Base-by-base conservation (phyloP, 176 grass and related monocot genomes). In the Pontederia crassipes region DNA sequence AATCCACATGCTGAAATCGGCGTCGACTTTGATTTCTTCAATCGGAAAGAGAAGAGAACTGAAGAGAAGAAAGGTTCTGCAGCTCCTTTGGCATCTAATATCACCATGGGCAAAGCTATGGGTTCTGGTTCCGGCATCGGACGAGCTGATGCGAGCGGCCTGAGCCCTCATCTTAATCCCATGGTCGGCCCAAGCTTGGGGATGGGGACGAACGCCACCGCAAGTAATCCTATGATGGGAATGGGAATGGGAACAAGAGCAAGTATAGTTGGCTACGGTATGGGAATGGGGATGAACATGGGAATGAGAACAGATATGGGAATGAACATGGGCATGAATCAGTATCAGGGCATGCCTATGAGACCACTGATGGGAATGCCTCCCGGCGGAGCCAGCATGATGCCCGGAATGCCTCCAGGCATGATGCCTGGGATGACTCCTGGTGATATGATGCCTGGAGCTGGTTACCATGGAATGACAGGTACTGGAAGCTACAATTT, bases 51-150 rank as follows among this genome's bases (percentile, higher is more conserved):
- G 28, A 98, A 89, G 74, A 85, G 86, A 14, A 53, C 12, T 53
- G 74, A 86, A 58, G 93, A 98, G 35, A 98, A 86, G 84, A 98
- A 83, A 83, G 70, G 69, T 67, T 73, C 82, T 76, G 62, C 76
- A 53, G 73, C 79, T 28, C 74, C 87, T 64, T 79, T 70, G 52
- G 64, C 79, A 54, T 92, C 88, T 66, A 92, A 84, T n/a, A 55
- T 85, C 45, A 89, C 64, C 47, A 98, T 98, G 93, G 93, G 93
- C 16, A 92, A 92, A 75, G 93, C 93, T 32, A 98, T 98, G 93
- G 93, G 93, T 58, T 0, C 81, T 83, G 92, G 92, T 49, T 92
- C 88, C 10, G 84, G 87, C 74, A 79, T 76, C 52, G 93, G 93
- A 17, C 79, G 88, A 11, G 74, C 72, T 27, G 74, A 79, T 81